Conservation (phyloP, 768 basidiomycete genomes). For the Leccinum variicolor region DNA sequence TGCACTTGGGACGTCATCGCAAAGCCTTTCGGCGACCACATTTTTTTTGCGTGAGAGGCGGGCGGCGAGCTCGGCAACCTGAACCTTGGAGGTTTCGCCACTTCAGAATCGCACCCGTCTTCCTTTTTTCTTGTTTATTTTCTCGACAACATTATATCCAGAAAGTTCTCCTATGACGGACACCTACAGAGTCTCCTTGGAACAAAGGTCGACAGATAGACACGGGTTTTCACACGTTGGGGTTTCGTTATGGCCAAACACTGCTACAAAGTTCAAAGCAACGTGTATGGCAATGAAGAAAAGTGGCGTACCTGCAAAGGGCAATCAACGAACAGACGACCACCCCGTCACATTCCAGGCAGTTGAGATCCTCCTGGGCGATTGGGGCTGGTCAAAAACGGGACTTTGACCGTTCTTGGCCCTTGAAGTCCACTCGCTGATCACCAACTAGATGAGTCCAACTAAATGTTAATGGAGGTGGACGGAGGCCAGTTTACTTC, state of each 20-base stretch:
- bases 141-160: conserved; percentile 1
- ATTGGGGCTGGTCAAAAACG: not conserved
- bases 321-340: conserved; percentile 1
- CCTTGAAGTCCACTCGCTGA: not conserved
- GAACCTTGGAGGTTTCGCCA: not conserved
- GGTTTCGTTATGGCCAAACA: conserved; percentile 1
- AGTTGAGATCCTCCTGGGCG: not conserved
- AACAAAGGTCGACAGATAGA: not conserved
- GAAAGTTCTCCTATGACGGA: not conserved
- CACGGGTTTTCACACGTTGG: not conserved
- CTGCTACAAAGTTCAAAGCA: not conserved
- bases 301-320: not conserved
- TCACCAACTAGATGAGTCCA: not conserved
- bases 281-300: not conserved
- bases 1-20: not conserved
- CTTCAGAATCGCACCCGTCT: not conserved
- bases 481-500: conserved; percentile 2
- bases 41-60: conserved; percentile 3
- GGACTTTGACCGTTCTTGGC: not conserved
- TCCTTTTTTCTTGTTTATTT: not conserved
- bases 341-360: not conserved
- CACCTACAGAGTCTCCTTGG: not conserved
- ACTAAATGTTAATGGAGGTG: not conserved
- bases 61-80: not conserved
- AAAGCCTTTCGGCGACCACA: not conserved